Conservation (phyloP, 306 rosid genomes). For the Datisca glomerata region DNA sequence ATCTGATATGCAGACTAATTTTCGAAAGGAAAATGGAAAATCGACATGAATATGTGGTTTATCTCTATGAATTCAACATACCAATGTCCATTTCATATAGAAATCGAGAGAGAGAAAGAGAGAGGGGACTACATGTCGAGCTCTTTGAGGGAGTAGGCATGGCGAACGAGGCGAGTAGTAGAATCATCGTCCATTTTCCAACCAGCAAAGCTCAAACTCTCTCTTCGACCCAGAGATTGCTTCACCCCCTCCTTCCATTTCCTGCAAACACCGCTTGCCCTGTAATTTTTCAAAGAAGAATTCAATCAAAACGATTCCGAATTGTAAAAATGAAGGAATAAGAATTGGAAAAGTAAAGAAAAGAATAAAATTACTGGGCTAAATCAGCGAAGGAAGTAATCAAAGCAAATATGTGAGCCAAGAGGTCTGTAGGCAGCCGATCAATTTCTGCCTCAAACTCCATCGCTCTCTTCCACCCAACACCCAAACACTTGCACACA, state of each 20-base stretch:
- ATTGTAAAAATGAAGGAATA: background rate
- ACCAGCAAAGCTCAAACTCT: conserved; percentile 68
- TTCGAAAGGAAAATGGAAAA: background rate
- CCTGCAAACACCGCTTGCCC: conserved; percentile 82
- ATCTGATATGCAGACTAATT: background rate
- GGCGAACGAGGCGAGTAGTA: conserved; percentile 61
- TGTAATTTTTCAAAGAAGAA: conserved; percentile 12
- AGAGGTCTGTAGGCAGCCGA: conserved; percentile 63
- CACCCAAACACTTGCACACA: background rate
- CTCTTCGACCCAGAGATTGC: conserved; percentile 53
- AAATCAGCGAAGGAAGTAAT: conserved; percentile 79
- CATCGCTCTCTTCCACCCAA: conserved; percentile 11
- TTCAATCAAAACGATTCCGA: background rate
- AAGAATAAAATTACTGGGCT: conserved; percentile 49
- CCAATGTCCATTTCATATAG: too few species aligned
- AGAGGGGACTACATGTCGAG: conserved; percentile 46
- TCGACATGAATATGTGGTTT: too few species aligned
- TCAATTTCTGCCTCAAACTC: conserved; percentile 60
- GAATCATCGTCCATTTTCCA: conserved; percentile 92
- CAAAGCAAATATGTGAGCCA: conserved; percentile 58
- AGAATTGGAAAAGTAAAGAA: background rate
- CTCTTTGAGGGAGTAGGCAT: conserved; percentile 64
- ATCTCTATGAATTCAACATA: too few species aligned
- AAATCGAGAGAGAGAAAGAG: background rate
- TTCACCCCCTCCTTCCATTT: conserved; percentile 85